Percentiles rank a stretch among this genome's conserved stretches.
These are phyloP conservation scores for Mucor racemosus DNA, from an alignment of 371 early-diverging fungal genomes.

Conservation along the genomic window DNA sequence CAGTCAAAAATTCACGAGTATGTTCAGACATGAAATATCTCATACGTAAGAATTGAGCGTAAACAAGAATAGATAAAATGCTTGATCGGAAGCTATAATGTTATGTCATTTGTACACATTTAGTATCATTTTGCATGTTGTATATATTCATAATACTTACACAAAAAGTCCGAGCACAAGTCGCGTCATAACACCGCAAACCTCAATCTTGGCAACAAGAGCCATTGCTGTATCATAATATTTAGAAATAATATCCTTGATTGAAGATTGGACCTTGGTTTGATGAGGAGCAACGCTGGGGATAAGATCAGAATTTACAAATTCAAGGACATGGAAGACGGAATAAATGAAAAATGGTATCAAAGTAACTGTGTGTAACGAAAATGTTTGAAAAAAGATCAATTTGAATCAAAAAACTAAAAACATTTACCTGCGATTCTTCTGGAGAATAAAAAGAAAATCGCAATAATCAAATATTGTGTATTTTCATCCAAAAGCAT, in stretches of 20 bases:
- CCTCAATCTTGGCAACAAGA: constrained; percentile 70
- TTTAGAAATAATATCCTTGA: constrained; percentile 55
- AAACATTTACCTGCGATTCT: constrained; percentile 64
- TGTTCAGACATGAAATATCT: constrained; percentile 56
- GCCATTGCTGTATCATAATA: constrained; percentile 68
- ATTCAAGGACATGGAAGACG: constrained; percentile 75
- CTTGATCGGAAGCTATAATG: constrained; percentile 60
- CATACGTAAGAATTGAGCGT: constrained; percentile 79
- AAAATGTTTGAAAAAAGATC: background rate
- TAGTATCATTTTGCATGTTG: constrained; percentile 7
- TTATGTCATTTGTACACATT: constrained; percentile 1
- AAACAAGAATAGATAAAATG: constrained; percentile 71
- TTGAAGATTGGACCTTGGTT: constrained; percentile 34
- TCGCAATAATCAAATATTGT: constrained; percentile 76
- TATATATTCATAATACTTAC: constrained; percentile 30
- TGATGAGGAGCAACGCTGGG: constrained; percentile 45
- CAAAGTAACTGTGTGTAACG: constrained; percentile 59
- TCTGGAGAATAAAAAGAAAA: constrained; percentile 69
- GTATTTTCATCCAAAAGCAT: constrained; percentile 73
- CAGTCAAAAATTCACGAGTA: constrained; percentile 17
- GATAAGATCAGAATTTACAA: constrained; percentile 64
- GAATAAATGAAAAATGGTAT: constrained; percentile 82
- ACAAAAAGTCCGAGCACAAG: constrained; percentile 65
- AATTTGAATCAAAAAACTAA: background rate
- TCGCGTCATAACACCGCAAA: constrained; percentile 73